phyloP scores from a whole-genome alignment of 1,284 basidiomycete genomes.

The Takashimella koratensis region DNA sequence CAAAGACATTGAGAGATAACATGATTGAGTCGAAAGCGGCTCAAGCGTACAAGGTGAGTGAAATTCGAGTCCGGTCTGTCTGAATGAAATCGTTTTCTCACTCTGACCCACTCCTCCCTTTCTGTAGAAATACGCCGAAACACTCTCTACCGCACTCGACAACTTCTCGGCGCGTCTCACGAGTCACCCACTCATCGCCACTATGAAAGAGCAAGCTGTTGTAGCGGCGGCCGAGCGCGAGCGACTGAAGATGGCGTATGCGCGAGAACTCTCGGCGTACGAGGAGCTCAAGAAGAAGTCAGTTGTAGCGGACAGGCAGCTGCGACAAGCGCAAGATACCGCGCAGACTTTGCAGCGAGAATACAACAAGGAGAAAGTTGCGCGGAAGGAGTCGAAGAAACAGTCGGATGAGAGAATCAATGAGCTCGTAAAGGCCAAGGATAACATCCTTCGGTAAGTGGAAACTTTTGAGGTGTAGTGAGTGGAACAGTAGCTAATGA shows the following conservation, averaged over 20 bases:
- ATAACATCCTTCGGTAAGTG: too few relatives aligned
- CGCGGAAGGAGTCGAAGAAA: slow-evolving; percentile 9
- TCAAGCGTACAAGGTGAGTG: slow-evolving; percentile 30
- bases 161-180: slow-evolving; percentile 17
- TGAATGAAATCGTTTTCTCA: background rate
- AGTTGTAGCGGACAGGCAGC: too few relatives aligned
- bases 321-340: slow-evolving; percentile 16
- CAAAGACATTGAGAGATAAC: slow-evolving; percentile 17
- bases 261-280: too few relatives aligned
- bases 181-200: slow-evolving; percentile 22
- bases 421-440: too few relatives aligned
- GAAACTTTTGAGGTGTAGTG: too few relatives aligned
- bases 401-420: slow-evolving; percentile 21
- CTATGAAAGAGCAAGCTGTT: slow-evolving; percentile 10
- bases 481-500: too few relatives aligned
- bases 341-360: slow-evolving; percentile 19
- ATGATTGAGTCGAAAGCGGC: slow-evolving; percentile 23
- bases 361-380: slow-evolving; percentile 25
- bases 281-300: too few relatives aligned
- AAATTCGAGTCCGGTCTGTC: too few relatives aligned
- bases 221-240: background rate
- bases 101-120: background rate
- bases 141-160: slow-evolving; percentile 26
- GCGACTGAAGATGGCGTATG: too few relatives aligned
- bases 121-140: slow-evolving; percentile 33